Evolutionary conservation across 2,329 filamentous ascomycete species (phyloP), one percentile per base, ranked within the genome.

Genomic region (Seiridium unicorne): DNA sequence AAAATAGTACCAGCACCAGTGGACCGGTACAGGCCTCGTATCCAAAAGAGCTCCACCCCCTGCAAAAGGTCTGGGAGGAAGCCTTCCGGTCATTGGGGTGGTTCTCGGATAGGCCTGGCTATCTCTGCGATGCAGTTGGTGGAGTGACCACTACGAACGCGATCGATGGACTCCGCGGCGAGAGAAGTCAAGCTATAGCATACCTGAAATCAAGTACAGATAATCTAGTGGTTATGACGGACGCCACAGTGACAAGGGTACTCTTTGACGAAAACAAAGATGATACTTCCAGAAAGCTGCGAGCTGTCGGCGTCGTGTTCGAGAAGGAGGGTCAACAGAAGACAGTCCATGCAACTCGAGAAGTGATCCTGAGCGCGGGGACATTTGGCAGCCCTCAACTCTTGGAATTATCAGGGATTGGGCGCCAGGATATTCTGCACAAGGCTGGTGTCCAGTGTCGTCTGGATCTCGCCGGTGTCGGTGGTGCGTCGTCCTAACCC

Each of bases 351-450:
- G 74, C 73, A 1, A 64, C 62, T 2, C 73, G 68, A 34, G 79
- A 82, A 60, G 73, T 82, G 3, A 74, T 81, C 34, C 51, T 82
- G 4, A 70, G 73, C 1, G 77, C 76, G 5, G 79, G 79, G 2
- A 67, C 73, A 1, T 71, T 81, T 61, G 74, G 79, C 57, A 73
- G 74, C 0, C 77, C 80, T 3, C 71, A 75, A 18, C 65, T 82
- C 35, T 72, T 82, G 4, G 74, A 81, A 63, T 69, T 79, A 5
- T 79, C 76, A 2, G 76, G 77, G 1, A 71, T 80, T 49, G 78
- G 78, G 26, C 62, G 70, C 5, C 66, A 64, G 34, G 61, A 61
- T 2, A 66, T 77, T 4, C 68, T 81, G 1, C 63, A 69, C 11
- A 65, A 68, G 55, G 66, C 70, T 5, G 69, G 66, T 3, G 69